Evolutionary conservation across 2,329 filamentous ascomycete species (phyloP).

Genomic region (Stachybotrys chlorohalonatus): DNA sequence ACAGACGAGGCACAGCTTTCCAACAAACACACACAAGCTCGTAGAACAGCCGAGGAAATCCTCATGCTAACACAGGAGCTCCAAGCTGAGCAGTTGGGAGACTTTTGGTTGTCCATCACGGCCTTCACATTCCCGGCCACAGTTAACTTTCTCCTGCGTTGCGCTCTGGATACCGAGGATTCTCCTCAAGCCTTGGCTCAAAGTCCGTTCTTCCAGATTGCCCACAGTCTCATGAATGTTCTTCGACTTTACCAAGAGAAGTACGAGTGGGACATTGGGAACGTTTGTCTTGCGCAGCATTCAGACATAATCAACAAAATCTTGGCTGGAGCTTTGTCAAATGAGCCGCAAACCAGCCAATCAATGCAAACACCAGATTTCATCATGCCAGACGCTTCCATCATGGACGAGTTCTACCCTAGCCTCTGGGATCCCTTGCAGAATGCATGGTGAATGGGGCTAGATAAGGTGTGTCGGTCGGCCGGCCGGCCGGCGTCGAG

Average conservation of each 20-base stretch:
- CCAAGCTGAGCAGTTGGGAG: slow-evolving; percentile 29
- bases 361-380: slow-evolving; percentile 9
- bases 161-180: slow-evolving; percentile 33
- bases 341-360: slow-evolving; percentile 7
- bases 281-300: slow-evolving; percentile 39
- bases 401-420: slow-evolving; percentile 24
- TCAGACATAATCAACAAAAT: slow-evolving; percentile 37
- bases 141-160: slow-evolving; percentile 39
- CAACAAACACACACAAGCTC: slow-evolving; percentile 29
- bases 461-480: background rate
- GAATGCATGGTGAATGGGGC: slow-evolving; percentile 16
- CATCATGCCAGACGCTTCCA: slow-evolving; percentile 20
- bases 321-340: slow-evolving; percentile 15
- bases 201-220: slow-evolving; percentile 30
- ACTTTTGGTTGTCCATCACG: slow-evolving; percentile 40
- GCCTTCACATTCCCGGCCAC: slow-evolving; percentile 40
- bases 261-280: slow-evolving; percentile 38
- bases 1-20: slow-evolving; percentile 12
- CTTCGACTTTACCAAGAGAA: slow-evolving; percentile 29
- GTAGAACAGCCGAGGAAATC: slow-evolving; percentile 38
- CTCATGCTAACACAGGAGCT: slow-evolving; percentile 37
- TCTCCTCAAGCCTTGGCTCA: slow-evolving; percentile 22
- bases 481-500: background rate
- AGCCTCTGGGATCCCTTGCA: slow-evolving; percentile 27
- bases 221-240: slow-evolving; percentile 28